Evolutionary conservation across 106 monocot genomes (phyloP), one percentile per base, ranked within the genome.

Genomic region (Narthecium ossifragum): DNA sequence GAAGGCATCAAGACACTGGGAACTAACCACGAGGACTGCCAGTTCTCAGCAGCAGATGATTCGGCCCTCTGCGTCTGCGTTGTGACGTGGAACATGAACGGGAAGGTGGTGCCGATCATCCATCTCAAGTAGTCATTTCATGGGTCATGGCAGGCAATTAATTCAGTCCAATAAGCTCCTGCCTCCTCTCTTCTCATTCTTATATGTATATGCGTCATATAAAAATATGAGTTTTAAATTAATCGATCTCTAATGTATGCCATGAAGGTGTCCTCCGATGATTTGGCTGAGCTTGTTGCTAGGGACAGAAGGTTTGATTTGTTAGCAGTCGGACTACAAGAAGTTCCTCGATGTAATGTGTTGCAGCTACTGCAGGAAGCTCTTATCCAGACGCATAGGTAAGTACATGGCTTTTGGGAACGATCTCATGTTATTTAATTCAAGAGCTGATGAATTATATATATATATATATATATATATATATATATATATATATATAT

Each of bases 71-170:
- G 78, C 8, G 31, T 78, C 0, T 61, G 78, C 62, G 48, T 83
- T 10, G 57, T 83, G 57, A 83, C 83, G 49, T 83, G 74, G 83
- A 83, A 83, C 62, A 83, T 71, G 53, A 68, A 69, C 3, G 45
- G 57, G 15, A 73, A 59, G 69, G 69, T 68, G 18, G 10, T 18
- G 18, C 10, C 12, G 43, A 43, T 43, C 43, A 13, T 43, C 11
- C 5, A 17, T 43, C 17, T 4, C 43, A 43, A 0, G 12, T 18
- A 17, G n/a, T n/a, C n/a, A n/a, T n/a, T n/a, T n/a, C n/a, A n/a
- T n/a, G n/a, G n/a, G n/a, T n/a, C n/a, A n/a, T n/a, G n/a, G n/a
- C n/a, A n/a, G n/a, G n/a, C n/a, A n/a, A n/a, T n/a, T n/a, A n/a
- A n/a, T n/a, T n/a, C n/a, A n/a, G n/a, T n/a, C n/a, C n/a, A n/a